phyloP scores from a whole-genome alignment of 768 basidiomycete genomes.

The Rossbeevera mucosa region DNA sequence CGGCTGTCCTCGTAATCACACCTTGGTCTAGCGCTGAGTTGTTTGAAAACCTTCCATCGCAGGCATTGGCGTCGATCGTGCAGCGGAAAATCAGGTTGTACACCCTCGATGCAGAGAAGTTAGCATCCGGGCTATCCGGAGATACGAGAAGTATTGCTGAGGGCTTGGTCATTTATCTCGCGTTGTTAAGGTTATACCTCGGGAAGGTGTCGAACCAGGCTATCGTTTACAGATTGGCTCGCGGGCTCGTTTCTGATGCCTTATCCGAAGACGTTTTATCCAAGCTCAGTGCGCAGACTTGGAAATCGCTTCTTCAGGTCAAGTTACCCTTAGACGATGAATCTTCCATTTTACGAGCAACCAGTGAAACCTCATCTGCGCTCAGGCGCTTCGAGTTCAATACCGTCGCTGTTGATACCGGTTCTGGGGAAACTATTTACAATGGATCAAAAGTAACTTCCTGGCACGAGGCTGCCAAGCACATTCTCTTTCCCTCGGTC shows the following conservation, averaged over 20 bases:
- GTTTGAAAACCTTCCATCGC: conserved; percentile 55
- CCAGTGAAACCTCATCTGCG: conserved; percentile 23
- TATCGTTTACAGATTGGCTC: conserved; percentile 49
- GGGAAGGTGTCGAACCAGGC: conserved; percentile 56
- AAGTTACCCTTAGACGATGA: conserved; percentile 33
- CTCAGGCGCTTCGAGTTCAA: conserved; percentile 67
- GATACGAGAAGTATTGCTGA: conserved; percentile 43
- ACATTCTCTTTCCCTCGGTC: conserved; percentile 81
- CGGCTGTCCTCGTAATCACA: conserved; percentile 70
- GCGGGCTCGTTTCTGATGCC: conserved; percentile 39
- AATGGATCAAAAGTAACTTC: conserved; percentile 59
- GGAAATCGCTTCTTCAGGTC: conserved; percentile 62
- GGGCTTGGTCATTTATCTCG: conserved; percentile 62
- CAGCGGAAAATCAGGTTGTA: conserved; percentile 55
- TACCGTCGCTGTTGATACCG: conserved; percentile 65
- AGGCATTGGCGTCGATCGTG: conserved; percentile 38
- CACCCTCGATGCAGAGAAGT: conserved; percentile 51
- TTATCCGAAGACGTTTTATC: conserved; percentile 41
- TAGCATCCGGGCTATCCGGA: conserved; percentile 36
- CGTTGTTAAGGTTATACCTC: conserved; percentile 82
- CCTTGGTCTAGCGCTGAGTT: conserved; percentile 77
- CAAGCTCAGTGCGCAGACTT: conserved; percentile 55
- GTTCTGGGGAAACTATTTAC: conserved; percentile 51
- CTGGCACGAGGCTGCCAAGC: conserved; percentile 86
- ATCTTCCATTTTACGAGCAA: conserved; percentile 13